These are phyloP conservation scores for Penicillium sp. DNA, from an alignment of 2,329 filamentous ascomycete species.

Conservation along the genomic window DNA sequence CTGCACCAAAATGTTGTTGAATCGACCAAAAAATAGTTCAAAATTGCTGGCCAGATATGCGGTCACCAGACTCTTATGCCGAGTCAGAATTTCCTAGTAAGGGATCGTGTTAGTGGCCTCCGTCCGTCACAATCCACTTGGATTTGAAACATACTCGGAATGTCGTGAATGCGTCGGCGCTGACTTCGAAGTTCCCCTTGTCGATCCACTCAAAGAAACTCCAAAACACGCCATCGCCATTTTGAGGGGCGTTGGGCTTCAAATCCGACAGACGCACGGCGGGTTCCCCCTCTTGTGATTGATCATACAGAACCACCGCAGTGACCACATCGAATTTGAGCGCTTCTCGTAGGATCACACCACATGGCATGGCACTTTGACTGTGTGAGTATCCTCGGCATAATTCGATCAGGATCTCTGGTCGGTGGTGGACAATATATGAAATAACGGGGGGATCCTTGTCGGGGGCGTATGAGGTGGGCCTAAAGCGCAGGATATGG, in stretches of 20 bases:
- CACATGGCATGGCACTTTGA: slow-evolving; percentile 89
- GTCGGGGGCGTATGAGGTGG: slow-evolving; percentile 61
- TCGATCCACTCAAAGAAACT: slow-evolving; percentile 97
- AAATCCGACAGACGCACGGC: slow-evolving; percentile 78
- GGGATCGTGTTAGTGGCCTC: not conserved
- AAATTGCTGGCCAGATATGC: slow-evolving; percentile 89
- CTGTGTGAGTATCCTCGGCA: slow-evolving; percentile 88
- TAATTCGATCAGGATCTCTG: slow-evolving; percentile 83
- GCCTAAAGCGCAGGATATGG: slow-evolving; percentile 88
- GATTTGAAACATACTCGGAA: slow-evolving; percentile 71
- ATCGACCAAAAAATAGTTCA: slow-evolving; percentile 87
- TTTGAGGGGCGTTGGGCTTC: slow-evolving; percentile 74
- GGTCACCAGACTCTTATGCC: slow-evolving; percentile 88
- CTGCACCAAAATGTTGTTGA: slow-evolving; percentile 85
- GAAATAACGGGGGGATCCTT: slow-evolving; percentile 83
- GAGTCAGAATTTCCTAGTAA: slow-evolving; percentile 82
- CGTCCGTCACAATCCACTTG: not conserved
- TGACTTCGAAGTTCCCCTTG: slow-evolving; percentile 93
- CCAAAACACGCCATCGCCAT: slow-evolving; percentile 89
- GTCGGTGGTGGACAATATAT: slow-evolving; percentile 83
- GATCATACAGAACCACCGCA: slow-evolving; percentile 89
- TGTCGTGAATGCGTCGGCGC: slow-evolving; percentile 95
- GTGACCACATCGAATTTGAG: slow-evolving; percentile 90
- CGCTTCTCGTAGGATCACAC: slow-evolving; percentile 85
- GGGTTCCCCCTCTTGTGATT: slow-evolving; percentile 74